Evolutionary conservation across 139 green algal species (phyloP).

Genomic region (Picochlorum costavermella): DNA sequence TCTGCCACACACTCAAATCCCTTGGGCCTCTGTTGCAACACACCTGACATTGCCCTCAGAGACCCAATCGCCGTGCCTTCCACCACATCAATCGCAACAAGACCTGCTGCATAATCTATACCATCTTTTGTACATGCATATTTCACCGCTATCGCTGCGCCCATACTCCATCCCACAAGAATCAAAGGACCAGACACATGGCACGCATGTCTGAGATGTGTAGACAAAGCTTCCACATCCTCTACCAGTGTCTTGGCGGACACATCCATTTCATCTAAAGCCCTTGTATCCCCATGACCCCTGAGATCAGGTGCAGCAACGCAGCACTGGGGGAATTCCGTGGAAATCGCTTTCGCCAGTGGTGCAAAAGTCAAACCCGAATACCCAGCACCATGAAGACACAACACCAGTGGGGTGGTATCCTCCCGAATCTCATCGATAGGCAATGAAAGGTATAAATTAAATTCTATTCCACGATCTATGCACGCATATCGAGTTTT

Average conservation of each 20-base stretch:
- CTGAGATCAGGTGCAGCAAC: slow-evolving; percentile 71
- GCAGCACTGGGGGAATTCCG: slow-evolving; percentile 56
- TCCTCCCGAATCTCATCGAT: too few relatives aligned
- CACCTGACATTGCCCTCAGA: slow-evolving; percentile 63
- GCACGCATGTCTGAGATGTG: slow-evolving; percentile 19
- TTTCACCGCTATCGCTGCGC: slow-evolving; percentile 67
- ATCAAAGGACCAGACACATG: slow-evolving; percentile 26
- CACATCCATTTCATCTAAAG: slow-evolving; percentile 51
- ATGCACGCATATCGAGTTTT: too few relatives aligned
- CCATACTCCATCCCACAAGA: slow-evolving; percentile 82
- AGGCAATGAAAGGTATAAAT: too few relatives aligned
- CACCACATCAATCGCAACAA: slow-evolving; percentile 89
- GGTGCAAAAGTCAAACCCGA: slow-evolving; percentile 76
- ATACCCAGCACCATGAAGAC: slow-evolving; percentile 80
- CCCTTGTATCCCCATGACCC: slow-evolving; percentile 57
- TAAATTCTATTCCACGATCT: too few relatives aligned
- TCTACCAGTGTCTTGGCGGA: slow-evolving; percentile 50
- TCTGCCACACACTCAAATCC: slow-evolving; percentile 42
- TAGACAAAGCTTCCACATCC: slow-evolving; percentile 61
- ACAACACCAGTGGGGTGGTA: slow-evolving; percentile 23
- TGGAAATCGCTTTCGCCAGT: slow-evolving; percentile 32
- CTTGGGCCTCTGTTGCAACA: slow-evolving; percentile 48
- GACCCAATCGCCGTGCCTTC: slow-evolving; percentile 76
- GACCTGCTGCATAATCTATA: slow-evolving; percentile 48
- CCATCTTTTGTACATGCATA: not conserved